Evolutionary conservation across 805 yeast genomes (phyloP), one percentile per base, ranked within the genome.

Genomic region (Candida ficus): DNA sequence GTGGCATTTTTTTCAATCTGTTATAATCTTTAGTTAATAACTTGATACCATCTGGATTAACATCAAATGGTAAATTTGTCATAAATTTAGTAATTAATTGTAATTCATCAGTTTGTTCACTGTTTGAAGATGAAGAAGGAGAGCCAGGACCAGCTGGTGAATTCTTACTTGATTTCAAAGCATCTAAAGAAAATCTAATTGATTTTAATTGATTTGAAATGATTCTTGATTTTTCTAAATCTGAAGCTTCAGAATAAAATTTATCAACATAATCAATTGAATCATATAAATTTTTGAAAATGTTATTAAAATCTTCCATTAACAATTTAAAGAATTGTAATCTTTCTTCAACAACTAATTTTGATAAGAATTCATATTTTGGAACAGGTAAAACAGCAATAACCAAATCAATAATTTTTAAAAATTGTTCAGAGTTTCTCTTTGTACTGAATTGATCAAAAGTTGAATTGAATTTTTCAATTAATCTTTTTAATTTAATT

Each of bases 141-240:
- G 32, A 35, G 29, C 28, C 35, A 33, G 14, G 14, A 12, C 25
- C 37, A 18, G 17, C 19, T 5, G 43, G 33, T 12, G 43, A 20
- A 5, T 36, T n/a, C 23, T 32, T 13, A 19, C 38, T 39, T 22
- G 60, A 57, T 29, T 71, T 66, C 51, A 76, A 60, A 10, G 71
- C 66, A 41, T 75, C 80, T 42, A 76, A 61, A 14, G 73, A 67
- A 27, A 65, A 48, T 39, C 78, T 64, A 35, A 77, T 68, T 3
- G 79, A 67, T 46, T 71, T 73, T 46, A 77, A 56, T 46, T 77
- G 83, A 46, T 66, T 72, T 8, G 80, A 76, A 29, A 76, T 76
- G 22, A 77, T 67, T 44, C 61, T 70, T 3, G 80, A 75, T 45
- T 71, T 75, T 49, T 76, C 80, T 22, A 66, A 51, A 40, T 71